Base-by-base conservation (phyloP, 2,329 filamentous ascomycete genomes). In the Escovopsis sp. region DNA sequence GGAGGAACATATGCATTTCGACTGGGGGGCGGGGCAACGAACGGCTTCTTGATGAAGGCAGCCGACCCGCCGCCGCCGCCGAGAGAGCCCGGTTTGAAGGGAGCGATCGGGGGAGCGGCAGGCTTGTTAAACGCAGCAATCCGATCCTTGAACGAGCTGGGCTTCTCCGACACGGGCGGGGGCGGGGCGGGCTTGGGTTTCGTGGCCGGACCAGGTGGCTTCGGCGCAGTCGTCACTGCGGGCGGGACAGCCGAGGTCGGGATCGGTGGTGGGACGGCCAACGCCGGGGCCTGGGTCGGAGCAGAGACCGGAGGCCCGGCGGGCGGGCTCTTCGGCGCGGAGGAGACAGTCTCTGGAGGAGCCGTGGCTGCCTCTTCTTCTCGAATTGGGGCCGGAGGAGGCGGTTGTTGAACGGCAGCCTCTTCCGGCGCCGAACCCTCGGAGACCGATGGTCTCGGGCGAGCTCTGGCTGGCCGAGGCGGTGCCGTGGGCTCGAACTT, bases 101-200 rank as follows among this genome's bases (percentile, higher is more conserved):
- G 91, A n/a, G 86, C 76, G 45, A 91, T 69, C 8, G 91, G 91
- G 3, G 87, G 78, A 6, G 87, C 86, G 32, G 84, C 76, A 36
- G 84, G 70, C 58, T 89, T 91, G 63, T 98, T 98, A 67, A 98
- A 98, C 36, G 91, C 89, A 30, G 91, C 91, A 57, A 98, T 94
- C 47, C 91, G 84, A 63, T 96, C 91, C 57, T 76, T 88, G 67
- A 98, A 96, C 2, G 91, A 86, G 54, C 67, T 71, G 25, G 87
- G 85, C 59, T 94, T 94, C 51, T 86, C 84, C 9, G 68, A 62
- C 9, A 72, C 70, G 11, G 85, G 81, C 33, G 84, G 80, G 16
- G 78, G 70, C 16, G 78, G 70, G 45, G 75, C 76, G 9, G 56
- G 44, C 45, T 63, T 63, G 20, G 49, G 37, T 33, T 46, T 46